Evolutionary conservation across 345 rosid species (phyloP), one percentile per base, ranked within the genome.

Genomic region (Linum lewisii): DNA sequence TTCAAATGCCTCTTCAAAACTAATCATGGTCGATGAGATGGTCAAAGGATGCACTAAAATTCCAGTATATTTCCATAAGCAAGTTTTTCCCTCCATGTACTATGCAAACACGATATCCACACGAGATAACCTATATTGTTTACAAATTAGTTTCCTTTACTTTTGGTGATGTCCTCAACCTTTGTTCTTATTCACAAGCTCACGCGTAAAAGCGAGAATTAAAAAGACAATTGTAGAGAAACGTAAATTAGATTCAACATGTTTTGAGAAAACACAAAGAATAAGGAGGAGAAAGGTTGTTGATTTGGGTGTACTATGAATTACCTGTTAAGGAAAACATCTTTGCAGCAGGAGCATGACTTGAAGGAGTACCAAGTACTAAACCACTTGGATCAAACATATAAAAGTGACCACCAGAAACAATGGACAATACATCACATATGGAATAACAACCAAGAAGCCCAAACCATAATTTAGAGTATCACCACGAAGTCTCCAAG

Each of bases 381-480:
- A 80, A 71, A 75, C 96, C 94, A 69, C 66, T 78, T 51, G 98
- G 98, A 77, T 91, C 98, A 72, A 91, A 91, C 84, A 91, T 79
- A 77, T 91, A 91, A 72, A 81, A 81, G 79, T 79, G 68, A 69
- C 92, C 95, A 62, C 85, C 94, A 73, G 98, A 91, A 59, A 84
- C 73, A 70, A 91, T 71, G 37, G 94, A 87, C 59, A 91, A 74
- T 69, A 91, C 80, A 77, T 91, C 88, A 67, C 87, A 84, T 62
- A 91, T 37, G 71, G 73, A 68, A 73, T 79, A 91, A 72, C 94
- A 84, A 76, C 96, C 84, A 66, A 87, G 83, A 69, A 91, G 78
- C 98, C 96, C 82, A 87, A 68, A 44, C 98, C 98, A 76, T 91
- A 91, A 79, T 75, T 85, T 54, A 91, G 82, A 61, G 88, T 87